A percentile compares a stretch with the other conserved stretches of the same genome.
phyloP scores from a whole-genome alignment of 495 filamentous ascomycete species.

The Chaetomium tenue region DNA sequence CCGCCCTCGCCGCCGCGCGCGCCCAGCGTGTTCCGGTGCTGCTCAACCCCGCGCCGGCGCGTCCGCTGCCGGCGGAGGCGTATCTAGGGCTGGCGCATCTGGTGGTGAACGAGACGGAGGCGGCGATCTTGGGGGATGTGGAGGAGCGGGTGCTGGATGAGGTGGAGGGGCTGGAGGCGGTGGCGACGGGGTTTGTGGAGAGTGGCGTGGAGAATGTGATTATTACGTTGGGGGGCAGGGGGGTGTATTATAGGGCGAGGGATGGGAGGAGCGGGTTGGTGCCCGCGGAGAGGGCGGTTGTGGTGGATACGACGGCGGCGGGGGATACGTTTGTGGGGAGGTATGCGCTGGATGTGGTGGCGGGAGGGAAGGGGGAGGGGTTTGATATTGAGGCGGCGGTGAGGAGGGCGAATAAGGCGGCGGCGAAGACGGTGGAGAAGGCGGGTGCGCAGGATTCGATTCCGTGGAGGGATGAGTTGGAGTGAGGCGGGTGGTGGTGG shows the following conservation, averaged over 20 bases:
- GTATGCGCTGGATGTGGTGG: conserved; percentile 70
- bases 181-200: conserved; percentile 58
- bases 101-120: conserved; percentile 90
- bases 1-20: conserved; percentile 57
- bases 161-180: conserved; percentile 43
- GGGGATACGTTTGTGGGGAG: conserved; percentile 92
- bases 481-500: conserved; percentile 18
- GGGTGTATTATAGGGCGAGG: conserved; percentile 58
- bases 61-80: conserved; percentile 62
- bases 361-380: conserved; percentile 30
- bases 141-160: conserved; percentile 49
- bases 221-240: conserved; percentile 78
- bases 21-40: conserved; percentile 57
- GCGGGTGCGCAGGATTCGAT: conserved; percentile 83
- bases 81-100: conserved; percentile 72
- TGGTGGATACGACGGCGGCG: conserved; percentile 91
- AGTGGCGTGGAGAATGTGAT: conserved; percentile 73
- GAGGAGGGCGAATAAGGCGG: conserved; percentile 66
- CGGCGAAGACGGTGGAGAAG: conserved; percentile 72
- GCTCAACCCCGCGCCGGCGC: conserved; percentile 83
- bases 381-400: conserved; percentile 61
- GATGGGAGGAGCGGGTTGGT: conserved; percentile 46
- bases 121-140: conserved; percentile 62
- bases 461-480: conserved; percentile 80
- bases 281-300: conserved; percentile 59